phyloP scores from a whole-genome alignment of 2,329 filamentous ascomycete genomes.

The Dryadomyces quercivorus region DNA sequence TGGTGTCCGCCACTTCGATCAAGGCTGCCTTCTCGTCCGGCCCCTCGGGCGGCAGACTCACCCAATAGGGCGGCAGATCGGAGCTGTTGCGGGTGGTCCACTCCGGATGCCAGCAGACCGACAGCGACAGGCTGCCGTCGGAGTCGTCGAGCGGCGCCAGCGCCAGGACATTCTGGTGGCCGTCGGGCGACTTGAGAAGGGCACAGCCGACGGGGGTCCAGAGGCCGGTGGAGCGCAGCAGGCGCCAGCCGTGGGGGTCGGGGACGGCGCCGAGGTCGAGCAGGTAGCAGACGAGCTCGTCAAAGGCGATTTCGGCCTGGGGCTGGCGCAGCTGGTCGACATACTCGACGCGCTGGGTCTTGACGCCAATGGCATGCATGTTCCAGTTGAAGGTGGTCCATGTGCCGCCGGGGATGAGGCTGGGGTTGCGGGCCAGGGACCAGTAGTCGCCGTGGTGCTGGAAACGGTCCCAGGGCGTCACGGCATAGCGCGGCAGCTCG shows the following conservation, averaged over 20 bases:
- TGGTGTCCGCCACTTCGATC: not conserved
- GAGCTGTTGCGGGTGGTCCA: constrained; percentile 40
- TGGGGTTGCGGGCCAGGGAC: constrained; percentile 37
- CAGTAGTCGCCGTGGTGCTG: constrained; percentile 44
- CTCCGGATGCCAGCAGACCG: constrained; percentile 40
- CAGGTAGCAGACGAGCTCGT: constrained; percentile 48
- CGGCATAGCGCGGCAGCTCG: constrained; percentile 51
- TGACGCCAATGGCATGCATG: constrained; percentile 47
- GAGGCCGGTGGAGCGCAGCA: constrained; percentile 42
- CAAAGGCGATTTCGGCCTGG: constrained; percentile 41
- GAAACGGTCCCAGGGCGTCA: constrained; percentile 46
- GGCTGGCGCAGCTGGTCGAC: constrained; percentile 41
- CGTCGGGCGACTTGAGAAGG: constrained; percentile 40
- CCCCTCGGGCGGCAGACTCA: constrained; percentile 26
- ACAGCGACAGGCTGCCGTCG: constrained; percentile 46
- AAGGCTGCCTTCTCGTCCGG: not conserved
- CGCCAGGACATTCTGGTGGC: constrained; percentile 34
- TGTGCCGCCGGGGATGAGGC: constrained; percentile 43
- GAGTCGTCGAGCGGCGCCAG: constrained; percentile 46
- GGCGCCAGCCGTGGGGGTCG: constrained; percentile 43
- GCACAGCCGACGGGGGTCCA: constrained; percentile 49
- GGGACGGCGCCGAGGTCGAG: constrained; percentile 52
- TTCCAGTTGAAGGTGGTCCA: constrained; percentile 59
- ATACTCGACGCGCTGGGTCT: constrained; percentile 52
- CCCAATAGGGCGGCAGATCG: constrained; percentile 49